phyloP scores from a whole-genome alignment of 352 stramenopile genomes.

The Phytophthora fragariae region DNA sequence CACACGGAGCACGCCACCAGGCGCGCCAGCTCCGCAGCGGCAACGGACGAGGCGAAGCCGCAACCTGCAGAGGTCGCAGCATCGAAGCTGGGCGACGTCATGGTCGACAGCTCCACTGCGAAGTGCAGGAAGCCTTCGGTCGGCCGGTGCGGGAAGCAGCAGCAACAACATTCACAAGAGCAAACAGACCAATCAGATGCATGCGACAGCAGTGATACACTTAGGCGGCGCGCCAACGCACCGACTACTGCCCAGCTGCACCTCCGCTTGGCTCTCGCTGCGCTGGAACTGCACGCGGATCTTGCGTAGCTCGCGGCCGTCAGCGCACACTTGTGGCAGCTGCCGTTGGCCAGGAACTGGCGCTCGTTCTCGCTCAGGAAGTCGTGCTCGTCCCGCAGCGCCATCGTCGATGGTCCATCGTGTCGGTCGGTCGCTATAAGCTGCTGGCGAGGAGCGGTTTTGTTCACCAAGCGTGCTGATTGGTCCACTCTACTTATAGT shows the following conservation, averaged over 20 bases:
- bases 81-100: conserved; percentile 86
- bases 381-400: conserved; percentile 69
- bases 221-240: conserved; percentile 27
- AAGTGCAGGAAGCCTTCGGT: conserved; percentile 91
- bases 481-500: conserved; percentile 12
- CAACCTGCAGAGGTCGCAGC: conserved; percentile 43
- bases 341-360: conserved; percentile 75
- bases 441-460: conserved; percentile 22
- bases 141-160: conserved; percentile 77
- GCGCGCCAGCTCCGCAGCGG: conserved; percentile 76
- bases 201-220: neutral
- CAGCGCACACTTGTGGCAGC: conserved; percentile 67
- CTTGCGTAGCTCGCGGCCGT: conserved; percentile 83
- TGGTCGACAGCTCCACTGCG: conserved; percentile 84
- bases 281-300: conserved; percentile 86
- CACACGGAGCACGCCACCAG: conserved; percentile 93
- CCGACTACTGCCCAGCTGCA: conserved; percentile 81
- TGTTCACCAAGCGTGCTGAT: conserved; percentile 18
- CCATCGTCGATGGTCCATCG: conserved; percentile 30
- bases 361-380: conserved; percentile 87
- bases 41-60: conserved; percentile 54
- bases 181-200: neutral
- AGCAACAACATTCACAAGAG: neutral
- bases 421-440: conserved; percentile 13
- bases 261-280: conserved; percentile 80